Evolutionary conservation across 2,329 filamentous ascomycete genomes (phyloP).

Genomic region (Fusarium nelsonii): DNA sequence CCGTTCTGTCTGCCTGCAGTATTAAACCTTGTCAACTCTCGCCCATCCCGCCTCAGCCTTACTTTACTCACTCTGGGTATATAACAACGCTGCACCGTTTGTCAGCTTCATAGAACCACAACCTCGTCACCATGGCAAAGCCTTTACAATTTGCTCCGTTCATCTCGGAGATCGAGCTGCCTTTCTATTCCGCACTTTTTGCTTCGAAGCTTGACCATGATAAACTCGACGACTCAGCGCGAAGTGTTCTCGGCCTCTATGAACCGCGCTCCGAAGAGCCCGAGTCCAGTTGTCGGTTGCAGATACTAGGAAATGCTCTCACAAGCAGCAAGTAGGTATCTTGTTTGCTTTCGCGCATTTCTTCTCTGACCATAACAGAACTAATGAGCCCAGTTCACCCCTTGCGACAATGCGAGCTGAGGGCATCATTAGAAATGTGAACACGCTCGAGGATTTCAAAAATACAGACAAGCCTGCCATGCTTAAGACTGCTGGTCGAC

Average conservation of each 20-base stretch:
- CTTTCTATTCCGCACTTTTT: conserved; percentile 94
- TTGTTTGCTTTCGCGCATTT: conserved; percentile 35
- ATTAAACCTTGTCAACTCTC: conserved; percentile 28
- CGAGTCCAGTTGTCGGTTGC: conserved; percentile 86
- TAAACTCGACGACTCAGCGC: conserved; percentile 93
- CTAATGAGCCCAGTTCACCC: conserved; percentile 68
- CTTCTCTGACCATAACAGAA: conserved; percentile 41
- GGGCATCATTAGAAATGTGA: conserved; percentile 94
- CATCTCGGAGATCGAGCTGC: conserved; percentile 92
- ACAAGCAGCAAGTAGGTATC: conserved; percentile 81
- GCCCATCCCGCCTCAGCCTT: conserved; percentile 36
- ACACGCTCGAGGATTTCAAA: conserved; percentile 94
- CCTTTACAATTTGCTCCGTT: conserved; percentile 83
- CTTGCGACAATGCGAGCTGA: conserved; percentile 83
- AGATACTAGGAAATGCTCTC: conserved; percentile 88
- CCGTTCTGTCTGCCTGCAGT: neutral
- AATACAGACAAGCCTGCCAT: conserved; percentile 83
- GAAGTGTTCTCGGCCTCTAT: conserved; percentile 88
- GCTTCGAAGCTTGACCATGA: conserved; percentile 96
- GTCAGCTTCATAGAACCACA: conserved; percentile 11
- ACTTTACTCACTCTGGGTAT: neutral
- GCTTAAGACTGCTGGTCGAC: conserved; percentile 81
- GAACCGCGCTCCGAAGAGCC: conserved; percentile 82
- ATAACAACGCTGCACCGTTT: neutral
- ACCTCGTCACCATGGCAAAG: conserved; percentile 60